Percentiles rank a stretch among this genome's conserved stretches.
These are phyloP conservation scores for Vaccinium darrowii DNA, from an alignment of 148 eudicot genomes.

Conservation along the genomic window DNA sequence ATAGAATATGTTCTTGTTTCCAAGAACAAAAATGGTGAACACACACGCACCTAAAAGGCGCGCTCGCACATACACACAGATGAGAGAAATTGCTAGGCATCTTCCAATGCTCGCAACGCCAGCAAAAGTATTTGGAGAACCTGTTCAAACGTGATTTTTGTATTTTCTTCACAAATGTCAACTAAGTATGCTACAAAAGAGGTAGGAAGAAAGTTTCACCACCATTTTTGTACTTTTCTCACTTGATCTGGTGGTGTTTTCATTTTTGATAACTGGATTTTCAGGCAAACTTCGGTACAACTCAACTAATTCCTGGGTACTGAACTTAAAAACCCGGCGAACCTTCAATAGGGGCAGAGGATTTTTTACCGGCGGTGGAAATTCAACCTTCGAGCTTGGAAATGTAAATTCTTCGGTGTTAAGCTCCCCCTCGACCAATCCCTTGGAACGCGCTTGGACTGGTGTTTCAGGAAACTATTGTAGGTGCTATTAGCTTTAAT, in stretches of 20 bases:
- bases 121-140: neutral
- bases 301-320: neutral
- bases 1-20: no score
- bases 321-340: neutral
- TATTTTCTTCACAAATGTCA: neutral
- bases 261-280: no score
- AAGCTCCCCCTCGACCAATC: neutral
- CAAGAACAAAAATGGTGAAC: neutral
- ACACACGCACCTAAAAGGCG: neutral
- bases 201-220: neutral
- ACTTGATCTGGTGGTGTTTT: neutral
- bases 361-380: neutral
- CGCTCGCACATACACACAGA: neutral
- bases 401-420: neutral
- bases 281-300: neutral
- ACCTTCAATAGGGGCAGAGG: neutral
- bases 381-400: neutral
- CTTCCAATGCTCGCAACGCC: neutral
- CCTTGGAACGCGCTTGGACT: neutral
- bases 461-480: neutral
- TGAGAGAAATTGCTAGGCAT: neutral
- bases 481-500: neutral
- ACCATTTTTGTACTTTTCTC: neutral
- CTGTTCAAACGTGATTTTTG: neutral
- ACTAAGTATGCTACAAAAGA: neutral